A percentile compares a stretch with the other conserved stretches of the same genome.
These are phyloP conservation scores for Pyrenophora graminea DNA, from an alignment of 2,329 filamentous ascomycete species.

Conservation along the genomic window DNA sequence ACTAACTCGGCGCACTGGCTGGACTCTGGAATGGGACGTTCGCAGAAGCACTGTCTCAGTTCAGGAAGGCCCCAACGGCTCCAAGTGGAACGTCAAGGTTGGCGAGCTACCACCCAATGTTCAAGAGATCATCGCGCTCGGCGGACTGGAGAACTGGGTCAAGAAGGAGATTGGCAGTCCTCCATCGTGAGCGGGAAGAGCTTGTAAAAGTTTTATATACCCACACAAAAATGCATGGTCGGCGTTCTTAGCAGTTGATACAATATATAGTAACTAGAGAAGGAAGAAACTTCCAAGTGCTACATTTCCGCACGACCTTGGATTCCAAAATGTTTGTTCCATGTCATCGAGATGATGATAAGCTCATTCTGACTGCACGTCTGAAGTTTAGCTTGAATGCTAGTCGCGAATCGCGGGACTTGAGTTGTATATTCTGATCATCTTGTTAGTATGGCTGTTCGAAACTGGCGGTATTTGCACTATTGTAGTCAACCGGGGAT, in stretches of 20 bases:
- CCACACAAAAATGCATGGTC: constrained; percentile 11
- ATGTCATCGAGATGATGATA: constrained; percentile 3
- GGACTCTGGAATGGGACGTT: constrained; percentile 84
- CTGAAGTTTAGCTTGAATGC: no score
- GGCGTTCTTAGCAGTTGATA: constrained; percentile 6
- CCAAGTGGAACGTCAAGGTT: constrained; percentile 77
- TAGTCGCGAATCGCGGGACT: no score
- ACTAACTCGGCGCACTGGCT: constrained; percentile 75
- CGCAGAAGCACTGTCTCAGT: constrained; percentile 70
- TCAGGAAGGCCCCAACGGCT: constrained; percentile 68
- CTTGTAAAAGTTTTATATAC: constrained; percentile 12
- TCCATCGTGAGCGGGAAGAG: constrained; percentile 8
- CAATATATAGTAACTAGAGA: not conserved
- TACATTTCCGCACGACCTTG: no score
- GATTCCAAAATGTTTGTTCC: not conserved
- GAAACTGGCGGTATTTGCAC: no score
- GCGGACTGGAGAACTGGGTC: constrained; percentile 83
- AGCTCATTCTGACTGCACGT: constrained; percentile 35
- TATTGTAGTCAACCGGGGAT: no score
- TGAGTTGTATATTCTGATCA: no score
- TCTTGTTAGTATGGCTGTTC: no score
- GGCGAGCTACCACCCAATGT: constrained; percentile 83
- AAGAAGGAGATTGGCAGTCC: constrained; percentile 65
- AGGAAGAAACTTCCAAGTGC: not conserved
- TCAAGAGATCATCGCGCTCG: constrained; percentile 64